Conservation (phyloP, 305 asterid species). For the Caryopteris hybrid region DNA sequence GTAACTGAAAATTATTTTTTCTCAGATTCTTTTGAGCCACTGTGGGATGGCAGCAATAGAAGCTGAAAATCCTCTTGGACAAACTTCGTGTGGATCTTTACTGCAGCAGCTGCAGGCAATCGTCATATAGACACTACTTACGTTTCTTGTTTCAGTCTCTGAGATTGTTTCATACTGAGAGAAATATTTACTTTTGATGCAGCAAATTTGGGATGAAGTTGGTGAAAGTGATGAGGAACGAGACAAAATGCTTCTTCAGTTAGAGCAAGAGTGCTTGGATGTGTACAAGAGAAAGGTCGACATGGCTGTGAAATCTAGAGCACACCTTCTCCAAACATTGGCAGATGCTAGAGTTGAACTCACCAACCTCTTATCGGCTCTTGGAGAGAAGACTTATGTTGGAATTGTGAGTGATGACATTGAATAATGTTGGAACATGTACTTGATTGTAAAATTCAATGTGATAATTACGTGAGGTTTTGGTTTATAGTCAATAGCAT, state of each 20-base stretch:
- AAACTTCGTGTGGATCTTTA: constrained; percentile 76
- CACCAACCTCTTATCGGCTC: constrained; percentile 75
- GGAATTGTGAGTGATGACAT: constrained; percentile 58
- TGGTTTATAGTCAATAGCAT: not conserved
- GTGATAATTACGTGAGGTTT: not conserved
- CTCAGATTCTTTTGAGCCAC: constrained; percentile 30
- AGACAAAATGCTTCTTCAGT: constrained; percentile 91
- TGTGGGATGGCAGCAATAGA: constrained; percentile 64
- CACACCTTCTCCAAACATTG: constrained; percentile 78
- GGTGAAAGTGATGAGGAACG: constrained; percentile 96
- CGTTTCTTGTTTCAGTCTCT: constrained; percentile 3
- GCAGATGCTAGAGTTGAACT: constrained; percentile 92
- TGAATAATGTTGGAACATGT: not conserved
- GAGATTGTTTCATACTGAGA: constrained; percentile 10
- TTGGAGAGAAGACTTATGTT: constrained; percentile 76
- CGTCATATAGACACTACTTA: not conserved
- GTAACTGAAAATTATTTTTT: constrained; percentile 10
- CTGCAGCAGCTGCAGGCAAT: constrained; percentile 84
- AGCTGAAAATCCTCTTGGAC: constrained; percentile 47
- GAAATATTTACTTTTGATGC: constrained; percentile 27
- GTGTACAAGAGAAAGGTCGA: constrained; percentile 94
- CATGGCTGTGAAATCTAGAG: constrained; percentile 81
- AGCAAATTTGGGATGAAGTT: constrained; percentile 99
- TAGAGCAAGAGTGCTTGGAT: constrained; percentile 97
- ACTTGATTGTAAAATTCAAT: constrained; percentile 2